These are phyloP conservation scores for Ammopiptanthus mongolicus DNA, from an alignment of 306 rosid species.

Conservation along the genomic window DNA sequence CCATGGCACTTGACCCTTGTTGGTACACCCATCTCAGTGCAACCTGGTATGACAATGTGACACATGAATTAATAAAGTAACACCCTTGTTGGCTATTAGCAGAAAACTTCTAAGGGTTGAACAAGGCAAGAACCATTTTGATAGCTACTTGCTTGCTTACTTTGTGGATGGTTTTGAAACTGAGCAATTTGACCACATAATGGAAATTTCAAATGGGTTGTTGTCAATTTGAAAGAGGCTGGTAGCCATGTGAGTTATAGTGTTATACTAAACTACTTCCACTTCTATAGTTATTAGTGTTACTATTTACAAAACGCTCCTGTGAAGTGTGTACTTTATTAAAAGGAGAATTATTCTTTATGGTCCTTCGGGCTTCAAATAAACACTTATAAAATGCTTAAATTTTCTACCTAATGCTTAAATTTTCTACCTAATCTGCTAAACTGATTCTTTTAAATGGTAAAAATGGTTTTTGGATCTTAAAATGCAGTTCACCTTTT, in stretches of 20 bases:
- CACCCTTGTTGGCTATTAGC: background rate
- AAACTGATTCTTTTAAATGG: background rate
- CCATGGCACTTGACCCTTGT: conserved; percentile 45
- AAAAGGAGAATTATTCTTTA: background rate
- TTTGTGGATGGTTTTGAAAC: background rate
- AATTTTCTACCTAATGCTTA: background rate
- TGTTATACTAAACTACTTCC: background rate
- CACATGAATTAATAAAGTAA: background rate
- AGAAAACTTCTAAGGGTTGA: background rate
- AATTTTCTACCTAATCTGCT: background rate
- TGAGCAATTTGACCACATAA: background rate
- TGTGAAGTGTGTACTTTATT: background rate
- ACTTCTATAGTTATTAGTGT: background rate
- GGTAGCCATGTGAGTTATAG: background rate
- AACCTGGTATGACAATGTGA: conserved; percentile 33
- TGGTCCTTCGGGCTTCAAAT: background rate
- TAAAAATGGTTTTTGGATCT: background rate
- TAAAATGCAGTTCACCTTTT: background rate
- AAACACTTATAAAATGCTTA: background rate
- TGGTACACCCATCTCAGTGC: conserved; percentile 51
- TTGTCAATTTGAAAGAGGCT: background rate
- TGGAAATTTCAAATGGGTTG: background rate
- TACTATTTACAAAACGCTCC: background rate
- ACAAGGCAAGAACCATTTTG: background rate
- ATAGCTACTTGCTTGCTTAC: background rate